Evolutionary conservation across 192 early-diverging fungal genomes (phyloP).

Genomic region (Backusella parvicylindrica): DNA sequence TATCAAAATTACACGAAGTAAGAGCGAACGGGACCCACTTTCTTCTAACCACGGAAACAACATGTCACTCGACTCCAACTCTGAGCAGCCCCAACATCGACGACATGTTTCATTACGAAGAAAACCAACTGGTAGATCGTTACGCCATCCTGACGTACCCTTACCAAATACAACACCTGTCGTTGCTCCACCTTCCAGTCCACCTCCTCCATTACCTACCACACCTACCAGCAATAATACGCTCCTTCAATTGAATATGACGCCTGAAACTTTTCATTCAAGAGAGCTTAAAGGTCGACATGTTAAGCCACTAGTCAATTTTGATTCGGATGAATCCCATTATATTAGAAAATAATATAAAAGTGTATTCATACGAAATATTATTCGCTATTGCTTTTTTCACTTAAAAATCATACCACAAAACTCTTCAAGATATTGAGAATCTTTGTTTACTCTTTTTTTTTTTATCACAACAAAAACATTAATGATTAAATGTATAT

Average conservation of each 20-base stretch:
- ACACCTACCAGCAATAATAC: background rate
- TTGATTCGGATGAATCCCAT: constrained; percentile 9
- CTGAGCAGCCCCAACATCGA: background rate
- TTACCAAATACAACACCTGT: constrained; percentile 10
- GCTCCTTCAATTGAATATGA: constrained; percentile 10
- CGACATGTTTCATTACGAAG: constrained; percentile 18
- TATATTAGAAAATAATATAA: background rate
- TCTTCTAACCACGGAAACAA: background rate
- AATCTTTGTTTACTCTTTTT: too few relatives aligned
- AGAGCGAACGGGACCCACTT: background rate
- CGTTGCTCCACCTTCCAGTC: background rate
- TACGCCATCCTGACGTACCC: constrained; percentile 18
- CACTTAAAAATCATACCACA: too few relatives aligned
- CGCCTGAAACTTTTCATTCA: constrained; percentile 23
- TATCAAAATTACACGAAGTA: constrained; percentile 10
- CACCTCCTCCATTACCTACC: background rate
- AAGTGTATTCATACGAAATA: too few relatives aligned
- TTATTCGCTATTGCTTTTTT: too few relatives aligned
- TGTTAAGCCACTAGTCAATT: constrained; percentile 23
- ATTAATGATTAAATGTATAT: too few relatives aligned
- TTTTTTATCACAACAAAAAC: too few relatives aligned
- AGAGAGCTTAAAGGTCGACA: constrained; percentile 17
- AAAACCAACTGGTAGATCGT: constrained; percentile 5
- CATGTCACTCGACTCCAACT: background rate
- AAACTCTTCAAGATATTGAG: too few relatives aligned